Percentiles rank a stretch among this genome's conserved stretches.
phyloP scores from a whole-genome alignment of 352 stramenopile species.

The Globisporangium irregulare region DNA sequence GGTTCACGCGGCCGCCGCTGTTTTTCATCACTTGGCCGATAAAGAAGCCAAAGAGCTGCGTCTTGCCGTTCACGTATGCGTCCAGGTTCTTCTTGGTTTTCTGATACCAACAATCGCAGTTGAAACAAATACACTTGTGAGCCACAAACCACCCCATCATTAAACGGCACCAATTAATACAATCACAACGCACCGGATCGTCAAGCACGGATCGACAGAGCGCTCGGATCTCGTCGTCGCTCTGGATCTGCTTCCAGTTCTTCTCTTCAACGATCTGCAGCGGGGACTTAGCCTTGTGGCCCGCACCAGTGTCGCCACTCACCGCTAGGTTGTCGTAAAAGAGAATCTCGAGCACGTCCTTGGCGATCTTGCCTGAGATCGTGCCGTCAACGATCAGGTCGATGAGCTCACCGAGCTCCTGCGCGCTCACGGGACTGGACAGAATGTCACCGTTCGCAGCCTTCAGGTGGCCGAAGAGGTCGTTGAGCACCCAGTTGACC shows the following conservation, averaged over 20 bases:
- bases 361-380: background rate
- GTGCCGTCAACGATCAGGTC: background rate
- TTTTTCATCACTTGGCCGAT: background rate
- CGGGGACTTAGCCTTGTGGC: background rate
- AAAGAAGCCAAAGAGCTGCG: background rate
- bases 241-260: background rate
- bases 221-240: background rate
- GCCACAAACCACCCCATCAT: background rate
- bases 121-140: background rate
- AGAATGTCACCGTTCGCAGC: background rate
- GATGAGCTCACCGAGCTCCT: background rate
- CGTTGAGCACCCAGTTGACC: background rate
- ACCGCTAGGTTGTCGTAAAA: background rate
- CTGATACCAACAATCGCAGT: background rate
- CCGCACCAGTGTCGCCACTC: too few species aligned
- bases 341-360: background rate
- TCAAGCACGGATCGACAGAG: background rate
- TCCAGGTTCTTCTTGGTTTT: background rate
- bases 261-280: background rate
- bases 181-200: background rate
- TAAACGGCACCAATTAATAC: background rate
- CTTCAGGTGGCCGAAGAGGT: background rate
- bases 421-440: background rate
- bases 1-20: background rate
- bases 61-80: background rate